phyloP scores from a whole-genome alignment of 805 yeast genomes.

The Candida fluviatilis region DNA sequence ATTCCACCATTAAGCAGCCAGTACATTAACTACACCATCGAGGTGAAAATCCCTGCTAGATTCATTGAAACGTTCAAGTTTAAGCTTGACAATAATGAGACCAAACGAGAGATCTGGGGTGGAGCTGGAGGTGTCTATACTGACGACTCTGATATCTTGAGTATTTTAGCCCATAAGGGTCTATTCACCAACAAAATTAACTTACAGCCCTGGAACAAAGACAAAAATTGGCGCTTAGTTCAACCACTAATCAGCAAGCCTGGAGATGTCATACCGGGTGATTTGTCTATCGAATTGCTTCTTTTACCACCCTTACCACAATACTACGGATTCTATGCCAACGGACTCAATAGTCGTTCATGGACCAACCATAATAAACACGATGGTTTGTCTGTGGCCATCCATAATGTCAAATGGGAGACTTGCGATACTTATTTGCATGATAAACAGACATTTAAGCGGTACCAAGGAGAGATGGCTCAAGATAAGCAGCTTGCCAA shows the following conservation, averaged over 20 bases:
- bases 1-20: conserved; percentile 36
- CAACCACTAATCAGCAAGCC: conserved; percentile 15
- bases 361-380: conserved; percentile 61
- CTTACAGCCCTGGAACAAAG: conserved; percentile 27
- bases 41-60: conserved; percentile 51
- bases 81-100: conserved; percentile 38
- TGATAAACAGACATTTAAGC: conserved; percentile 26
- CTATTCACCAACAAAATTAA: conserved; percentile 37
- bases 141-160: conserved; percentile 84
- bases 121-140: conserved; percentile 75
- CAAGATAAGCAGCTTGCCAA: conserved; percentile 18
- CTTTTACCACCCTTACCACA: conserved; percentile 64
- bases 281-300: conserved; percentile 53
- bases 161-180: conserved; percentile 75
- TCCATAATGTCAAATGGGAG: conserved; percentile 54
- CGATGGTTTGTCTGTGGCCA: conserved; percentile 72
- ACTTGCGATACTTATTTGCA: conserved; percentile 21
- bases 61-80: conserved; percentile 36
- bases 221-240: conserved; percentile 18
- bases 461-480: conserved; percentile 21
- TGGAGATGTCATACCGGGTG: conserved; percentile 30
- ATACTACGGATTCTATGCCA: conserved; percentile 62
- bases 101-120: conserved; percentile 71
- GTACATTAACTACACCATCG: conserved; percentile 41
- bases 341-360: conserved; percentile 69